Evolutionary conservation across 2,329 filamentous ascomycete genomes (phyloP).

Genomic region (Fusarium aywerte): DNA sequence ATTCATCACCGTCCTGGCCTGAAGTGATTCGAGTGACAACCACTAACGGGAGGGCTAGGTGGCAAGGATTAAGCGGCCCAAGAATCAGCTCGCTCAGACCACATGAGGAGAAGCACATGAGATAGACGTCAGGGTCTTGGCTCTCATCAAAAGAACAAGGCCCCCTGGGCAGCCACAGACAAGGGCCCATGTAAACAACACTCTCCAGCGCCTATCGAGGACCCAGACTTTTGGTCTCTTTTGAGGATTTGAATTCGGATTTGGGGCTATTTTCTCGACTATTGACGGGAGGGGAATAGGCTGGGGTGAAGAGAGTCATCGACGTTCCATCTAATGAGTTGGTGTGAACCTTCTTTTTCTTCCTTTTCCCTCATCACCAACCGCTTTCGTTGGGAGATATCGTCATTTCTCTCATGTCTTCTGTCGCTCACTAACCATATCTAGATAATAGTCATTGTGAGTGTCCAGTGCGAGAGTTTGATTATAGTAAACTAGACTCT

Average conservation of each 20-base stretch:
- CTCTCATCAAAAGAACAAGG: constrained; percentile 34
- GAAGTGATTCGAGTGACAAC: constrained; percentile 38
- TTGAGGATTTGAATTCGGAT: constrained; percentile 4
- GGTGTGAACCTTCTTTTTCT: constrained; percentile 27
- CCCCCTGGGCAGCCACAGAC: constrained; percentile 36
- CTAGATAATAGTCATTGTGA: constrained; percentile 27
- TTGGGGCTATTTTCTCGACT: not conserved
- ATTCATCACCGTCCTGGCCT: constrained; percentile 39
- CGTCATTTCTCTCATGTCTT: constrained; percentile 7
- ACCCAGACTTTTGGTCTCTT: not conserved
- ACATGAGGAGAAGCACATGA: constrained; percentile 10
- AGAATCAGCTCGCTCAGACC: constrained; percentile 22
- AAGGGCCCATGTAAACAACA: constrained; percentile 33
- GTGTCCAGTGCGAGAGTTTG: constrained; percentile 2
- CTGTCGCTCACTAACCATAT: constrained; percentile 25
- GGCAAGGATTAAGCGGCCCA: constrained; percentile 25
- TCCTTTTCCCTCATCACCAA: constrained; percentile 15
- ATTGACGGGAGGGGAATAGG: constrained; percentile 28
- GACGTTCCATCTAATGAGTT: constrained; percentile 35
- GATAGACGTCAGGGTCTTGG: constrained; percentile 35
- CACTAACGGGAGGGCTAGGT: constrained; percentile 36
- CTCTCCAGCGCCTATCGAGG: constrained; percentile 19
- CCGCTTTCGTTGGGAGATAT: constrained; percentile 23
- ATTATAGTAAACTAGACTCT: not conserved
- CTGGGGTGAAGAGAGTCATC: constrained; percentile 24